phyloP scores from a whole-genome alignment of 257 asterid species.

The Solanum pimpinellifolium region DNA sequence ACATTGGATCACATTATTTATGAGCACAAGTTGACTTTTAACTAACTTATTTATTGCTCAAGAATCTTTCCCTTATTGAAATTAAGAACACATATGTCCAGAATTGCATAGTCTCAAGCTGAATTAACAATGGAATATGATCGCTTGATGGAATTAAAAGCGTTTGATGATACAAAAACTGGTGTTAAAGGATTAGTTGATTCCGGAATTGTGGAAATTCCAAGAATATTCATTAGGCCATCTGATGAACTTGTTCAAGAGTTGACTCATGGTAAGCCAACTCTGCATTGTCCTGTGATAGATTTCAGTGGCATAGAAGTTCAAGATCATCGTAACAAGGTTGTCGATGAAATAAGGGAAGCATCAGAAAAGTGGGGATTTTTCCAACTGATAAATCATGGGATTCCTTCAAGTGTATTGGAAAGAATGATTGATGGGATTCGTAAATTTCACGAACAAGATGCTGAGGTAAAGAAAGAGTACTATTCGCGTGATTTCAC shows the following conservation, averaged over 20 bases:
- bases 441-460: conserved; percentile 51
- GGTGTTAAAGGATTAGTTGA: conserved; percentile 23
- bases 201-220: conserved; percentile 9
- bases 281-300: conserved; percentile 31
- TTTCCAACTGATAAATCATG: conserved; percentile 58
- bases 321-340: conserved; percentile 3
- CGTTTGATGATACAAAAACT: conserved; percentile 5
- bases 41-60: neutral
- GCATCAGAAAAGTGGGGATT: conserved; percentile 63
- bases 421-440: conserved; percentile 50
- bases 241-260: conserved; percentile 33
- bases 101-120: neutral
- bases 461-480: conserved; percentile 32
- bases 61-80: neutral
- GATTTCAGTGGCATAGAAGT: conserved; percentile 24
- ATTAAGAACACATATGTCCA: neutral
- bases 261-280: neutral
- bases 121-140: neutral
- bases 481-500: conserved; percentile 16
- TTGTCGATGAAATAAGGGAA: conserved; percentile 12
- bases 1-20: neutral
- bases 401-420: conserved; percentile 26
- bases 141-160: conserved; percentile 12
- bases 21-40: neutral
- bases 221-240: conserved; percentile 26